Evolutionary conservation across 257 asterid genomes (phyloP), one percentile per base, ranked within the genome.

Genomic region (Vinca minor): DNA sequence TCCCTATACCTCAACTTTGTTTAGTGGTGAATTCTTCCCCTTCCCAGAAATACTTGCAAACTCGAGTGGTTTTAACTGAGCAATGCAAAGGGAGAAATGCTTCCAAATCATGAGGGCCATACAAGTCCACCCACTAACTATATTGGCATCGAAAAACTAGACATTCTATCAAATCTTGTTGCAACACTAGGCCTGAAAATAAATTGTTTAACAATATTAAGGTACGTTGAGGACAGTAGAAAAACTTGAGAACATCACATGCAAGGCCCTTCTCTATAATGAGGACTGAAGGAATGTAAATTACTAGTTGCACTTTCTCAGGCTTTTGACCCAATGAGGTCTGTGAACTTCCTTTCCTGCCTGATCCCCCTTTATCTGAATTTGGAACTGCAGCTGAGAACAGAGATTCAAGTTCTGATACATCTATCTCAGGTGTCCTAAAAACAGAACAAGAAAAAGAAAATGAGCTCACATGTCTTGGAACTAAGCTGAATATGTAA

Each of bases 371-470:
- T 66, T 81, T 79, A 68, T 79, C 93, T 59, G 85, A 60, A 84
- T 70, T 79, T 44, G 96, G 81, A 72, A 70, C 81, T 74, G 95
- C 84, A 64, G 94, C 95, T 60, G 96, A 82, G 84, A 91, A 91
- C 64, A 91, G 95, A 63, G 95, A 71, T 71, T 91, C 98, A 61
- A 91, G 98, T 85, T 91, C 98, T 48, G 89, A 78, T 69, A 84
- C 73, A 83, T 91, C 98, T 78, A 91, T 91, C 77, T 86, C 98
- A 0, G 98, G 98, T 17, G 91, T 86, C 95, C 98, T 91, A 75
- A 69, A 39, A 73, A 55, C 70, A 58, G 72, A 39, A 75, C 34
- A 28, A 35, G 42, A 21, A 52, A 5, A 39, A 11, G 41, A 4
- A 23, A 49, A 38, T 41, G 42, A 44, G 62, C 60, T 48, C 14